These are phyloP conservation scores for Epichloe uncinata DNA, from an alignment of 2,329 filamentous ascomycete genomes.

Conservation along the genomic window DNA sequence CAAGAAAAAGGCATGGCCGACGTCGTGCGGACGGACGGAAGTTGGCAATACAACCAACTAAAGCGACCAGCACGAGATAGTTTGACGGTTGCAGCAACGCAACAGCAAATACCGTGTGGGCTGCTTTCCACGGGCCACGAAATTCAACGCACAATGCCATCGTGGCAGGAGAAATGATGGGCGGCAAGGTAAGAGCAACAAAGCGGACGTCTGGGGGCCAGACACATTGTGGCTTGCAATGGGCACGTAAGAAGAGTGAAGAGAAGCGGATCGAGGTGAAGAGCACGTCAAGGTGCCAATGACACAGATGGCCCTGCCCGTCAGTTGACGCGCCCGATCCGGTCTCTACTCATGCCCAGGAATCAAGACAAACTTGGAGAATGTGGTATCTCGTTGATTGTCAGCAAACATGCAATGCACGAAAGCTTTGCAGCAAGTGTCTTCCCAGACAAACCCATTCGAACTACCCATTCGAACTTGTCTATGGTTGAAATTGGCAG, in stretches of 20 bases:
- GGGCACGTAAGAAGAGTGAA: background rate
- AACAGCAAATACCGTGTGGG: background rate
- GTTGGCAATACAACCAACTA: background rate
- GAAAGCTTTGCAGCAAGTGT: background rate
- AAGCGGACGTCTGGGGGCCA: background rate
- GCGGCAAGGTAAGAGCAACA: background rate
- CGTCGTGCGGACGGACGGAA: background rate
- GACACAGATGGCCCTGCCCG: background rate
- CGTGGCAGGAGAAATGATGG: background rate
- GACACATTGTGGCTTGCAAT: slow-evolving; percentile 1
- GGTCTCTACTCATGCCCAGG: background rate
- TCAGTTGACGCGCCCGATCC: background rate
- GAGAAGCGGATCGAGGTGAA: background rate
- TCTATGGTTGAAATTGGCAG: background rate
- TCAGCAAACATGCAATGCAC: background rate
- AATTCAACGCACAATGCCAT: background rate
- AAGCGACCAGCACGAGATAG: background rate
- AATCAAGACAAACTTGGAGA: background rate
- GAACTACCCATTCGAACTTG: background rate
- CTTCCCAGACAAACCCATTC: background rate
- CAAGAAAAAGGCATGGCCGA: background rate
- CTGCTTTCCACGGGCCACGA: background rate
- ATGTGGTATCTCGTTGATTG: background rate
- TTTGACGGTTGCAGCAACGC: background rate
- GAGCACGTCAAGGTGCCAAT: background rate